Percentiles rank a stretch among this genome's conserved stretches.
phyloP scores from a whole-genome alignment of 148 eudicot species.

The Vaccinium myrtillus region DNA sequence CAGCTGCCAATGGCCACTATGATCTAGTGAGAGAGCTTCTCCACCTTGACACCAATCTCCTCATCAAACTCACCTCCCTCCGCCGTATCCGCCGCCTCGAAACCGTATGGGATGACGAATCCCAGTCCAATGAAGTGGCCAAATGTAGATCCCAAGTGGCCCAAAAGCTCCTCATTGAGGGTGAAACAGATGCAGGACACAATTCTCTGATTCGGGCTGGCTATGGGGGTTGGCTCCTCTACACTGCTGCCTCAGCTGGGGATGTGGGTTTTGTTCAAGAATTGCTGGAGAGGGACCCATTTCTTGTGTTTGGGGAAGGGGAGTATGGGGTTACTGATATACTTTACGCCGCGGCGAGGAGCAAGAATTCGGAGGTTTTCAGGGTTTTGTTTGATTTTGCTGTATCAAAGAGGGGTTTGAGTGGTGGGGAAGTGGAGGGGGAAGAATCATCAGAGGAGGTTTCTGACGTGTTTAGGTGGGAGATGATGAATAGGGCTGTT shows the following conservation, averaged over 20 bases:
- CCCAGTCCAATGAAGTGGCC: constrained; percentile 40
- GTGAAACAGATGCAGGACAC: constrained; percentile 39
- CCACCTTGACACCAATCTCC: constrained; percentile 64
- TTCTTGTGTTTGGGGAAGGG: constrained; percentile 68
- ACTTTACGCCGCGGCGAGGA: constrained; percentile 74
- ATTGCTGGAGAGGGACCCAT: constrained; percentile 52
- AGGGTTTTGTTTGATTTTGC: constrained; percentile 52
- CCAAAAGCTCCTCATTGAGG: constrained; percentile 39
- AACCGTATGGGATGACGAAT: constrained; percentile 71
- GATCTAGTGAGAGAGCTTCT: constrained; percentile 69
- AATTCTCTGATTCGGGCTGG: constrained; percentile 69
- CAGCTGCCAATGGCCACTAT: constrained; percentile 77
- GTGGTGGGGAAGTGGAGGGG: constrained; percentile 17
- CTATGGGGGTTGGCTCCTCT: constrained; percentile 86
- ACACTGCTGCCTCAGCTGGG: constrained; percentile 84
- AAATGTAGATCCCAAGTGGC: constrained; percentile 60
- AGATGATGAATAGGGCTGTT: constrained; percentile 65
- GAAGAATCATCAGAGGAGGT: constrained; percentile 19
- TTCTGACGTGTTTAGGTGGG: constrained; percentile 34
- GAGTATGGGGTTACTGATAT: constrained; percentile 80
- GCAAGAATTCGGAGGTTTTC: constrained; percentile 58
- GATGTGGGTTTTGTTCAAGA: constrained; percentile 60
- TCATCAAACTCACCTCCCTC: constrained; percentile 78
- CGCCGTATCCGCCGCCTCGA: constrained; percentile 71
- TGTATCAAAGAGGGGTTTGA: constrained; percentile 15